A percentile compares a stretch with the other conserved stretches of the same genome.
Conservation (phyloP, 1,139 yeast genomes). For the Yamadazyma epiphylla region DNA sequence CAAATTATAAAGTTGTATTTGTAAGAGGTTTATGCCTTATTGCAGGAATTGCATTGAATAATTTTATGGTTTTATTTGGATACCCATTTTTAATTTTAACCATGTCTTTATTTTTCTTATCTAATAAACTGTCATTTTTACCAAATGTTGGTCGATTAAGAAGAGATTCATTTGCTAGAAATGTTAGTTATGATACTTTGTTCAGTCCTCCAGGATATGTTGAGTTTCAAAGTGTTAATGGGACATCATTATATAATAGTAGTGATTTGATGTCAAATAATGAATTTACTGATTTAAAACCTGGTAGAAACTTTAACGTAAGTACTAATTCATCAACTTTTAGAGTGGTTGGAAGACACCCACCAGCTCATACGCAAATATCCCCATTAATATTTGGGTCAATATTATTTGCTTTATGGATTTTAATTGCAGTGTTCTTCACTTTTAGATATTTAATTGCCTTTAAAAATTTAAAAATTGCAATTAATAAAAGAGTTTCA, state of each 20-base stretch:
- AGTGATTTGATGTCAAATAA: neutral
- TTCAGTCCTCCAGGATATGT: conserved; percentile 15
- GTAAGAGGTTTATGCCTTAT: conserved; percentile 22
- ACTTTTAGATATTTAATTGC: conserved; percentile 25
- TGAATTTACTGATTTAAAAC: neutral
- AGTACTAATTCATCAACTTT: neutral
- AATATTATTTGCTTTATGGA: conserved; percentile 33
- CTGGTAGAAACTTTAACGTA: neutral
- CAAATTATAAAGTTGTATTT: conserved; percentile 9
- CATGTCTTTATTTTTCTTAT: conserved; percentile 29
- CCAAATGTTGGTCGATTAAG: conserved; percentile 16
- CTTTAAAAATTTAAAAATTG: conserved; percentile 14
- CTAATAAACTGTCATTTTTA: conserved; percentile 7
- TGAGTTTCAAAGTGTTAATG: conserved; percentile 2
- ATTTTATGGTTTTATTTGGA: conserved; percentile 34
- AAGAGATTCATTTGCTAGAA: conserved; percentile 22
- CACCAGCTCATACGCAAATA: conserved; percentile 4
- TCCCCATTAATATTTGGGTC: conserved; percentile 23
- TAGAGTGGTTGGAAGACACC: conserved; percentile 1
- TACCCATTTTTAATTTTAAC: conserved; percentile 46
- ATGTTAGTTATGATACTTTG: conserved; percentile 24
- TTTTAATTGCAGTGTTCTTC: conserved; percentile 26
- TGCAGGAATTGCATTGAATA: conserved; percentile 30
- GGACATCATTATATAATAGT: neutral
- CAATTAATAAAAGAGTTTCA: conserved; percentile 20